These are phyloP conservation scores for Cerrena zonata DNA, from an alignment of 1,284 basidiomycete species.

Conservation along the genomic window DNA sequence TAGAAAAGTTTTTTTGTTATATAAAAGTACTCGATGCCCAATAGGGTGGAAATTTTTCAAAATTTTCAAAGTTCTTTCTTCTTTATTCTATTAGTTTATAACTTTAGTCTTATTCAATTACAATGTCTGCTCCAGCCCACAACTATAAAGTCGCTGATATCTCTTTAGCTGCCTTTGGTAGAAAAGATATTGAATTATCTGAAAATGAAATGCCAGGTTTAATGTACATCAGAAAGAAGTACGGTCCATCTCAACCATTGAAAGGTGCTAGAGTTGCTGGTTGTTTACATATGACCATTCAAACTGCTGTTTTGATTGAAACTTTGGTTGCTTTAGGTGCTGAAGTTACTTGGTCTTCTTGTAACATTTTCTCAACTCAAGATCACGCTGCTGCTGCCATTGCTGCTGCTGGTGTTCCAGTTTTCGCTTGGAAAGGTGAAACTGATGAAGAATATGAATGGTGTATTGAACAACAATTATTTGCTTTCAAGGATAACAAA, in stretches of 20 bases:
- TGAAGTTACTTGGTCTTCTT: conserved; percentile 96
- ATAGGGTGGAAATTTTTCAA: too few relatives aligned
- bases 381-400: conserved; percentile 38
- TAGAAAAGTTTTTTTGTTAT: too few relatives aligned
- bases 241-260: conserved; percentile 79
- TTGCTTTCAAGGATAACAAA: conserved; percentile 75
- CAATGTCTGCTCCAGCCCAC: too few relatives aligned
- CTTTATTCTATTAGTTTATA: too few relatives aligned
- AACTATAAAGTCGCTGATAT: too few relatives aligned
- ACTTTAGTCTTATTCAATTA: too few relatives aligned
- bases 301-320: conserved; percentile 95
- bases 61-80: too few relatives aligned
- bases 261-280: conserved; percentile 95
- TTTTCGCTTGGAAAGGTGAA: conserved; percentile 99
- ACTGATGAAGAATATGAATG: conserved; percentile 98
- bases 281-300: conserved; percentile 97
- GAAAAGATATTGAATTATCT: conserved; percentile 97
- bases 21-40: too few relatives aligned
- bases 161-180: conserved; percentile 93
- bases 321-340: conserved; percentile 92
- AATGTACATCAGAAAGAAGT: conserved; percentile 87
- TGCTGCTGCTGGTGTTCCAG: conserved; percentile 95
- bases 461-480: conserved; percentile 95
- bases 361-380: neutral
- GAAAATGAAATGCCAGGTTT: conserved; percentile 95